These are phyloP conservation scores for Lecanicillium sp. DNA, from an alignment of 2,329 filamentous ascomycete species.

Conservation along the genomic window DNA sequence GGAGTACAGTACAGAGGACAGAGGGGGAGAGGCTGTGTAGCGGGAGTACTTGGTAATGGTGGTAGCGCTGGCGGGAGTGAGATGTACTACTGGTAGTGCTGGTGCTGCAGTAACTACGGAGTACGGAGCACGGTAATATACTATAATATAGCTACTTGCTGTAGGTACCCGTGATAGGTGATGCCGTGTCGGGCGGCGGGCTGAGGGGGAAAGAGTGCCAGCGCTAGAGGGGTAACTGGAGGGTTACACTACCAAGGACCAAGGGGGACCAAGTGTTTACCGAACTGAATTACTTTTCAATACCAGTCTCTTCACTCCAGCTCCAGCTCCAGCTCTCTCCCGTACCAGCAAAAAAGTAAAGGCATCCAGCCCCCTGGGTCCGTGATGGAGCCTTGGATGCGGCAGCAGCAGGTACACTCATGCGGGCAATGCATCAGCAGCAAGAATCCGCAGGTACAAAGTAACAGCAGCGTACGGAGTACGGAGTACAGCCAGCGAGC, in stretches of 20 bases:
- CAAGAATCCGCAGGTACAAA: not conserved
- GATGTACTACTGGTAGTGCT: no score
- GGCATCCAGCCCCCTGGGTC: not conserved
- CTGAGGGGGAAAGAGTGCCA: conserved; percentile 1
- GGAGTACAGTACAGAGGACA: no score
- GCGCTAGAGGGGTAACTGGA: conserved; percentile 2
- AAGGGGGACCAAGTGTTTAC: no score
- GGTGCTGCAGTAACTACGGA: not conserved
- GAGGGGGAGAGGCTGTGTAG: no score
- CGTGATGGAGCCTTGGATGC: no score
- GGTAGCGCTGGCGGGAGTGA: no score
- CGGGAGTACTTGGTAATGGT: no score
- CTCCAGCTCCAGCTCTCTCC: not conserved
- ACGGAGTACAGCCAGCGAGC: not conserved
- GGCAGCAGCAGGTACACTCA: no score
- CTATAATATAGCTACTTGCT: no score
- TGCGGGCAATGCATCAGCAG: not conserved
- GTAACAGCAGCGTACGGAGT: not conserved
- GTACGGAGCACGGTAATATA: not conserved
- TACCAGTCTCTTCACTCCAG: no score
- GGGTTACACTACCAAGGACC: no score
- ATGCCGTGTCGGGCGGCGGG: not conserved
- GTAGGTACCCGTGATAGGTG: not conserved
- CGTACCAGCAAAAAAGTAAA: not conserved
- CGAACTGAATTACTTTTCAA: no score